A percentile compares a stretch with the other conserved stretches of the same genome.
Evolutionary conservation across 1,139 yeast species (phyloP).

Genomic region (Lizanozyma gosingica): DNA sequence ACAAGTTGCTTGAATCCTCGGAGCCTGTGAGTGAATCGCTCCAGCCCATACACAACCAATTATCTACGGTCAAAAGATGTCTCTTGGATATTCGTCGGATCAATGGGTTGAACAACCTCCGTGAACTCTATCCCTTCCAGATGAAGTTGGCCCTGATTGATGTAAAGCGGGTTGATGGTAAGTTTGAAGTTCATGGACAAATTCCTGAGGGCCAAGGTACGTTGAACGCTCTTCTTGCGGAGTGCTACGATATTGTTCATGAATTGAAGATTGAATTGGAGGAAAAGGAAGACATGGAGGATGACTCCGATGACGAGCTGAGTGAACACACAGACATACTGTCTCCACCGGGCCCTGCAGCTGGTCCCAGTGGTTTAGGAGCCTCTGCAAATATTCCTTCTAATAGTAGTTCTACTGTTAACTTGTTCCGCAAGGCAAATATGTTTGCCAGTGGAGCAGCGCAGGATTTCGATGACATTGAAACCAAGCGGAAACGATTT

Average conservation of each 20-base stretch:
- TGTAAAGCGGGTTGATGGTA: conserved; percentile 80
- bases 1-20: conserved; percentile 79
- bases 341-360: neutral
- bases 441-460: neutral
- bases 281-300: conserved; percentile 43
- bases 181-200: conserved; percentile 76
- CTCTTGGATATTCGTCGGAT: conserved; percentile 80
- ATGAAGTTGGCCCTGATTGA: conserved; percentile 88
- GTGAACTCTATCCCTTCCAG: conserved; percentile 93
- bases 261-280: conserved; percentile 86
- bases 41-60: conserved; percentile 87
- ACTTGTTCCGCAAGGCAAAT: neutral
- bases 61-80: conserved; percentile 84
- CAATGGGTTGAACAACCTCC: conserved; percentile 79
- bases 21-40: conserved; percentile 94
- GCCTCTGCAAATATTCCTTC: neutral
- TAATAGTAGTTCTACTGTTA: neutral
- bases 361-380: neutral
- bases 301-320: conserved; percentile 8
- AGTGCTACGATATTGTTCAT: conserved; percentile 87
- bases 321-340: conserved; percentile 12
- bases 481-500: conserved; percentile 35
- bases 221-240: conserved; percentile 79
- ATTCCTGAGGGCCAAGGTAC: conserved; percentile 98
- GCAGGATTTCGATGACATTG: conserved; percentile 25